Evolutionary conservation across 2,329 filamentous ascomycete genomes (phyloP).

Genomic region (Aspergillus pseudoglaucus): DNA sequence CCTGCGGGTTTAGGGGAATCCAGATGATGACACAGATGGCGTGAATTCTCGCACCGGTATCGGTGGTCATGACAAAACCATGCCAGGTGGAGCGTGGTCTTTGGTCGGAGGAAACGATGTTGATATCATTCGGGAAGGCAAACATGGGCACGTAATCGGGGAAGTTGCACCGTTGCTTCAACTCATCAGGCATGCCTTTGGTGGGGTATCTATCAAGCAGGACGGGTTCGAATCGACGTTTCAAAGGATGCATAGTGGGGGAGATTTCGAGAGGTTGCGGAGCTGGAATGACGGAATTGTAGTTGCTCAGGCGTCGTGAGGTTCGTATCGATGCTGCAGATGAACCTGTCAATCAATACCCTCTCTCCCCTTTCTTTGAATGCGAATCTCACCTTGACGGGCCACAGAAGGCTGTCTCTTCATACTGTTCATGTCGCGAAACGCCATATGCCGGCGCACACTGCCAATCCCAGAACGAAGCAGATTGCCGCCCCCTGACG

Average conservation of each 20-base stretch:
- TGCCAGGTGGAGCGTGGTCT: slow-evolving; percentile 96
- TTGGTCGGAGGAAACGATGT: slow-evolving; percentile 91
- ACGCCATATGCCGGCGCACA: slow-evolving; percentile 85
- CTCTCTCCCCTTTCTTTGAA: no score
- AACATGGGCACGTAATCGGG: slow-evolving; percentile 99
- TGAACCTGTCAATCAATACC: slow-evolving; percentile 11
- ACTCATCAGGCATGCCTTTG: slow-evolving; percentile 71
- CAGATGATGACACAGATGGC: slow-evolving; percentile 88
- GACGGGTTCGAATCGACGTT: slow-evolving; percentile 92
- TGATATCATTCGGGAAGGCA: slow-evolving; percentile 95
- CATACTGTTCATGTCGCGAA: slow-evolving; percentile 89
- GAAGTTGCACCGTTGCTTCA: slow-evolving; percentile 73
- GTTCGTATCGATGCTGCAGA: slow-evolving; percentile 63
- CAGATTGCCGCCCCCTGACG: slow-evolving; percentile 36
- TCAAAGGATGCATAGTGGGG: slow-evolving; percentile 91
- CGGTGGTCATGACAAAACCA: slow-evolving; percentile 94
- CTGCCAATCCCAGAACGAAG: slow-evolving; percentile 66
- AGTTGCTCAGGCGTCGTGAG: slow-evolving; percentile 84
- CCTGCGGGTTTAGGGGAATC: slow-evolving; percentile 74
- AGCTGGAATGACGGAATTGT: slow-evolving; percentile 93
- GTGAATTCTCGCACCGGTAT: slow-evolving; percentile 85
- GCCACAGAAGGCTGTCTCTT: slow-evolving; percentile 75
- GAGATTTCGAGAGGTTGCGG: slow-evolving; percentile 86
- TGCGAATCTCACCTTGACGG: slow-evolving; percentile 59
- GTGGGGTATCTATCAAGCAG: slow-evolving; percentile 89